A percentile compares a stretch with the other conserved stretches of the same genome.
These are phyloP conservation scores for Boletus subparvulus DNA, from an alignment of 768 basidiomycete genomes.

Conservation along the genomic window DNA sequence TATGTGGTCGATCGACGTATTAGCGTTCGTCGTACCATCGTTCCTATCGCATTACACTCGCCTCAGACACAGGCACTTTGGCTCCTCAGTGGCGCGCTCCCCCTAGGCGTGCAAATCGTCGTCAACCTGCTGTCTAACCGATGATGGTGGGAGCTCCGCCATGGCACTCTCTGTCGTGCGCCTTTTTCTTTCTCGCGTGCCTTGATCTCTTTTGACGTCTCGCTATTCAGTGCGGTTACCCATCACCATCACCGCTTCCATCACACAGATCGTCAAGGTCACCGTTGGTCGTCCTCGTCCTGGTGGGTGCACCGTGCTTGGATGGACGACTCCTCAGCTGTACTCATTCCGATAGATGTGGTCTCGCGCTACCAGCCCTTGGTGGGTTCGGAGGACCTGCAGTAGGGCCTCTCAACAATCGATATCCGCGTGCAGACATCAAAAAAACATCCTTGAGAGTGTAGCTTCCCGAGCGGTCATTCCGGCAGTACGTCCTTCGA, in stretches of 20 bases:
- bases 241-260: constrained; percentile 67
- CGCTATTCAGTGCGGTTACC: constrained; percentile 57
- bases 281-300: constrained; percentile 89
- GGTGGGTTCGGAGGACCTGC: constrained; percentile 60
- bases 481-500: constrained; percentile 62
- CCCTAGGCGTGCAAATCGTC: constrained; percentile 62
- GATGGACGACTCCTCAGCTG: background rate
- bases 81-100: constrained; percentile 51
- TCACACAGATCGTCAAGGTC: constrained; percentile 83
- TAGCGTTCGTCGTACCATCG: constrained; percentile 35
- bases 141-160: constrained; percentile 88
- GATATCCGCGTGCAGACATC: constrained; percentile 78
- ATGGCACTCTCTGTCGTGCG: constrained; percentile 42
- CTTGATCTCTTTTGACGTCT: background rate
- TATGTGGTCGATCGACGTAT: constrained; percentile 71
- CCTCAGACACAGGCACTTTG: constrained; percentile 40
- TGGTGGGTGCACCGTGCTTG: constrained; percentile 39
- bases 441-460: constrained; percentile 51
- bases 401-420: constrained; percentile 66
- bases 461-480: constrained; percentile 91
- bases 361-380: constrained; percentile 58
- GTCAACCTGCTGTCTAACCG: constrained; percentile 71
- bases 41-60: background rate
- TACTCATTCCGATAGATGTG: constrained; percentile 18
- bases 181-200: background rate